phyloP scores from a whole-genome alignment of 208 protist species.

The Crithidia bombi region DNA sequence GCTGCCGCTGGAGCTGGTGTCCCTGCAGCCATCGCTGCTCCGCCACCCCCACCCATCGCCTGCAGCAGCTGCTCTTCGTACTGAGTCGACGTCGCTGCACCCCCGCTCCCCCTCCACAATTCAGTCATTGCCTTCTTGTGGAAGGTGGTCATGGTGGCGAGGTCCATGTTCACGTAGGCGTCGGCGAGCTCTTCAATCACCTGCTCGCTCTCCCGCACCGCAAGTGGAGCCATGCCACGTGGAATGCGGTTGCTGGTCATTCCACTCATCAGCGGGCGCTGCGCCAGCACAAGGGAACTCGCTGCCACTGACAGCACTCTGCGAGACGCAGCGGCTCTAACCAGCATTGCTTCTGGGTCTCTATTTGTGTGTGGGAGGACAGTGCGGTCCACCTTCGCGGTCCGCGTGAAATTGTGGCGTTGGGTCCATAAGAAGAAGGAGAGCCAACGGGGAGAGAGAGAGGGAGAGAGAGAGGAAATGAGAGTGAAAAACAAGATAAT shows the following conservation, averaged over 20 bases:
- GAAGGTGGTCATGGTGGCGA: constrained; percentile 54
- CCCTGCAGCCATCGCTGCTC: neutral
- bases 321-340: neutral
- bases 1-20: constrained; percentile 25
- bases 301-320: neutral
- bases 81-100: constrained; percentile 22
- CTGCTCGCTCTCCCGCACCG: constrained; percentile 45
- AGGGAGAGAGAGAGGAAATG: no score
- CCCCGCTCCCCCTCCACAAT: constrained; percentile 48
- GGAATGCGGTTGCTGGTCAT: constrained; percentile 50
- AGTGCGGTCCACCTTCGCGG: no score
- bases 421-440: no score
- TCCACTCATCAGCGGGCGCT: constrained; percentile 36
- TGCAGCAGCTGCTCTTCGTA: constrained; percentile 77
- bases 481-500: no score
- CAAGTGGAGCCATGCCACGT: constrained; percentile 49
- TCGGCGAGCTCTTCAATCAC: constrained; percentile 69
- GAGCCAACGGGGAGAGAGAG: no score
- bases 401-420: no score
- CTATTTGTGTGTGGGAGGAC: neutral
- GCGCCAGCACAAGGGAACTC: constrained; percentile 7
- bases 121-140: constrained; percentile 58
- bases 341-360: constrained; percentile 9
- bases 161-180: constrained; percentile 73
- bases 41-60: constrained; percentile 48